Evolutionary conservation across 2,329 filamentous ascomycete species (phyloP).

Genomic region (Aspergillus pseudonomiae): DNA sequence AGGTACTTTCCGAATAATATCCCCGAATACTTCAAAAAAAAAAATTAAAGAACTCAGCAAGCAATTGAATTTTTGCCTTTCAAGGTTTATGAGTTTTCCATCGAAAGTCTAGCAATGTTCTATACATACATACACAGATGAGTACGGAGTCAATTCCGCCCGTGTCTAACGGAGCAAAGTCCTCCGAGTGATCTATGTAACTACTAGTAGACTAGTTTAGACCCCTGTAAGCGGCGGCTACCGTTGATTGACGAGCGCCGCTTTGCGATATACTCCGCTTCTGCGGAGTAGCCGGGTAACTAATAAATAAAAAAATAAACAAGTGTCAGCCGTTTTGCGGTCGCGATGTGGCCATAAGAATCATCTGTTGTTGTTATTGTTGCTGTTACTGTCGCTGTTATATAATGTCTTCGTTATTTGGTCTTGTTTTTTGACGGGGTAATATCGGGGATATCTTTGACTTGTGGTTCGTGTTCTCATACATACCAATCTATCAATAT

Average conservation of each 20-base stretch:
- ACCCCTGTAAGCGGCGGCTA: neutral
- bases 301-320: neutral
- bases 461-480: neutral
- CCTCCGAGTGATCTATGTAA: conserved; percentile 11
- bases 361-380: neutral
- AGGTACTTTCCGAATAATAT: neutral
- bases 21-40: neutral
- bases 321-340: neutral
- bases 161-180: conserved; percentile 13
- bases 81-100: neutral
- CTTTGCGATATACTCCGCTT: neutral
- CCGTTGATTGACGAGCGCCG: neutral
- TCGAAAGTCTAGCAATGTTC: neutral
- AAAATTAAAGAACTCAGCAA: neutral
- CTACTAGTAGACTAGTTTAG: neutral
- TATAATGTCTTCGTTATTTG: neutral
- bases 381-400: neutral
- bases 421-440: neutral
- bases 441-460: neutral
- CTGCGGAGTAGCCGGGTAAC: neutral
- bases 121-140: neutral
- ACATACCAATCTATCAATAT: neutral
- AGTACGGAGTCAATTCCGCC: neutral
- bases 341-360: neutral
- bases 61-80: neutral